Evolutionary conservation across 768 basidiomycete species (phyloP).

Genomic region (Russula sp.): DNA sequence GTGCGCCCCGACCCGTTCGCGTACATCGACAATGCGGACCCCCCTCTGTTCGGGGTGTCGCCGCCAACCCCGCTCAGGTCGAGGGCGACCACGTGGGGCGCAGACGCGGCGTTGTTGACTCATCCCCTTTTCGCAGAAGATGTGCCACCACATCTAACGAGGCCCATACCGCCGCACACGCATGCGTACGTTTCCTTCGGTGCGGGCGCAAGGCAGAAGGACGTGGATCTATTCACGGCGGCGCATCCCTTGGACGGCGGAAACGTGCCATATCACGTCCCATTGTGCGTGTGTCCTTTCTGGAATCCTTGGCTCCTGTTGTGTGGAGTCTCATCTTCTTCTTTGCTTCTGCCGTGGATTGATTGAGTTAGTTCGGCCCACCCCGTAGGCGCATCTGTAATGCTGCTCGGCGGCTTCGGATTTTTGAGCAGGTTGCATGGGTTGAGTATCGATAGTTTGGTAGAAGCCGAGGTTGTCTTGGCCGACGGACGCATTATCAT

Average conservation of each 20-base stretch:
- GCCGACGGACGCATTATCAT: constrained; percentile 84
- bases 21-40: constrained; percentile 19
- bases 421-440: constrained; percentile 80
- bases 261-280: constrained; percentile 72
- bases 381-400: constrained; percentile 71
- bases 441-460: constrained; percentile 82
- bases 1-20: constrained; percentile 27
- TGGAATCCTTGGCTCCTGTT: background rate
- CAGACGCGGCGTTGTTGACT: constrained; percentile 8
- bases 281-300: constrained; percentile 27
- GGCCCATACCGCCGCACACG: constrained; percentile 51
- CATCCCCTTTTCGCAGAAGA: constrained; percentile 32
- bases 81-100: constrained; percentile 2
- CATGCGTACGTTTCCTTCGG: constrained; percentile 84
- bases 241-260: constrained; percentile 59
- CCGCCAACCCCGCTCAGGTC: constrained; percentile 1
- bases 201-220: constrained; percentile 78
- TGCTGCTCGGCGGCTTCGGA: constrained; percentile 86
- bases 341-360: background rate
- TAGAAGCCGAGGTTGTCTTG: constrained; percentile 88
- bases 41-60: background rate
- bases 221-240: constrained; percentile 73
- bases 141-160: constrained; percentile 34
- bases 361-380: constrained; percentile 58
- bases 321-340: constrained; percentile 3